Evolutionary conservation across 139 green algal species (phyloP).

Genomic region (Zygnema cylindricum): DNA sequence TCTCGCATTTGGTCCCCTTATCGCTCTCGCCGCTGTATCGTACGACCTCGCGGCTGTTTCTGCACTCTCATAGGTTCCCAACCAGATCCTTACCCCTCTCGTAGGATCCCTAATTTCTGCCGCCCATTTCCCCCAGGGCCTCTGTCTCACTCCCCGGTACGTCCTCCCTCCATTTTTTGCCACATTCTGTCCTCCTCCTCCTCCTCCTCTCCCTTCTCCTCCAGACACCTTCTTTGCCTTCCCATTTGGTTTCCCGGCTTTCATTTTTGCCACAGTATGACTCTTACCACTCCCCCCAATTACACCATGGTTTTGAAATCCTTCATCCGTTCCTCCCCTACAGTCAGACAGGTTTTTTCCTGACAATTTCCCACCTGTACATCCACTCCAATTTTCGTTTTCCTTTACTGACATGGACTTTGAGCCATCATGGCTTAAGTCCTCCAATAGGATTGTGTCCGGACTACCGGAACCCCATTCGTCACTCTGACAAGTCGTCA

Average conservation of each 20-base stretch:
- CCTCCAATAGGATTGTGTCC: no score
- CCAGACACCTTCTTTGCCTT: background rate
- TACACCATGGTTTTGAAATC: background rate
- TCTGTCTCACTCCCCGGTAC: constrained; percentile 92
- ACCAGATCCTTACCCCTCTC: constrained; percentile 81
- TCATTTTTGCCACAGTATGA: no score
- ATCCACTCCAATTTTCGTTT: background rate
- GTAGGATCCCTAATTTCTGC: constrained; percentile 96
- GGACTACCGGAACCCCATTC: background rate
- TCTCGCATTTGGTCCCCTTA: constrained; percentile 80
- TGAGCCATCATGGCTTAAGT: no score
- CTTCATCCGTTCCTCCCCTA: background rate
- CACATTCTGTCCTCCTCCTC: background rate
- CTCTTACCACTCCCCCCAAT: background rate
- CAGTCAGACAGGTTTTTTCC: background rate
- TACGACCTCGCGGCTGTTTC: constrained; percentile 93
- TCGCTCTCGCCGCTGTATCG: constrained; percentile 87
- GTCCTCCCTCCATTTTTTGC: background rate
- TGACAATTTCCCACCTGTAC: background rate
- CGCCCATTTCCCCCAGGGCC: constrained; percentile 96
- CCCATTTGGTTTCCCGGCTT: no score
- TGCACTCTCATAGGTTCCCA: constrained; percentile 96
- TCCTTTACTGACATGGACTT: background rate
- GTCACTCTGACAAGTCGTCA: background rate
- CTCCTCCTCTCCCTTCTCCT: background rate